Evolutionary conservation across 345 rosid genomes (phyloP), one percentile per base, ranked within the genome.

Genomic region (Geranium rotundifolium): DNA sequence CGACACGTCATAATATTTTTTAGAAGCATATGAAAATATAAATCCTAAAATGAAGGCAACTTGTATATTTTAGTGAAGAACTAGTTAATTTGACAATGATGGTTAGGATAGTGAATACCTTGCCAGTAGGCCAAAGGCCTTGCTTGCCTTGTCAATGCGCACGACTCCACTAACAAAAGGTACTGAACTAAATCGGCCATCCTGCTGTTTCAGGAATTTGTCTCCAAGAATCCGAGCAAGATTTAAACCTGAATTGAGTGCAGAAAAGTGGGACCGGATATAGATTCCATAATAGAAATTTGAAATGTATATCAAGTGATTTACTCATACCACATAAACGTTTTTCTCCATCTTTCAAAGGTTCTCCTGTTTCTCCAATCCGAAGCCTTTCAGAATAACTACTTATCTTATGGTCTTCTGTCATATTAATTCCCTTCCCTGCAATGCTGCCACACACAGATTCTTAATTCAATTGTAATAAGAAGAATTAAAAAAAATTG

Each of bases 191-290:
- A 90, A 90, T 39, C 97, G 85, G 10, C 72, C 66, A 58, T 95
- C 99, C 80, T 90, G 91, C 77, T 85, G 84, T 76, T 95, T 95
- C 68, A 85, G 73, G 76, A 85, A 95, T 63, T 95, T 95, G 80
- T 88, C 99, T 66, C 99, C 99, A 62, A 95, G 97, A 95, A 90
- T 85, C 65, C 96, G 83, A 56, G 95, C 87, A 62, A 95, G 96
- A 75, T 86, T 90, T 77, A 95, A 67, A 54, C 99, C 99, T 95
- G 77, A 66, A 31, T 19, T 19, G 20, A 58, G 37, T 7, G 7
- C 7, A 31, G 7, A 31, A 7, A 7, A 31, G 37, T 31, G 37
- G n/a, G n/a, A n/a, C n/a, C n/a, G n/a, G n/a, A n/a, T n/a, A n/a
- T n/a, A 31, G 37, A 31, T 31, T 31, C 37, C 7, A 31, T 31